A percentile compares a stretch with the other conserved stretches of the same genome.
Conservation (phyloP, 2,329 filamentous ascomycete genomes). For the Lasiodiplodia hormozganensis region DNA sequence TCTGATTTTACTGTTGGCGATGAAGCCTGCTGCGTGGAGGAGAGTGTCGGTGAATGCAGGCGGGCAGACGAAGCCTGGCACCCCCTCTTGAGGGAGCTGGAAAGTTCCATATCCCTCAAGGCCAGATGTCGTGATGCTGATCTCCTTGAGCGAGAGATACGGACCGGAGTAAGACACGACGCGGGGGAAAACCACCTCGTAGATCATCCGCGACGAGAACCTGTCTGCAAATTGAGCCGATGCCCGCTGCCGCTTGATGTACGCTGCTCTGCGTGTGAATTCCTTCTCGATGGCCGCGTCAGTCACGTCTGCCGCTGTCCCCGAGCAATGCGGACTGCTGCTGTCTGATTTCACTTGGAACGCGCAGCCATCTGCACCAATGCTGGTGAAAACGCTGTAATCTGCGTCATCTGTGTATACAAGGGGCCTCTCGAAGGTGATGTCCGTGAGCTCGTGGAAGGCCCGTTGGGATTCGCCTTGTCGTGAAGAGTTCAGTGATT, state of each 20-base stretch:
- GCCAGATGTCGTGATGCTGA: slow-evolving; percentile 36
- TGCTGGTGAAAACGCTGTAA: not conserved
- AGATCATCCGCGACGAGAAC: slow-evolving; percentile 37
- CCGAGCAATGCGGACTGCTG: slow-evolving; percentile 16
- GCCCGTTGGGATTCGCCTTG: not conserved
- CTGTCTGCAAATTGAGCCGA: slow-evolving; percentile 33
- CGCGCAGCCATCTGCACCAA: not conserved
- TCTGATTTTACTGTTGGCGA: slow-evolving; percentile 39
- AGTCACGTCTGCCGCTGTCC: not conserved
- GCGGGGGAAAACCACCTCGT: slow-evolving; percentile 42
- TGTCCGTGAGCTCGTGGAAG: slow-evolving; percentile 11
- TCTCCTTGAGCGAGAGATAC: slow-evolving; percentile 37
- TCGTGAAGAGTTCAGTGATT: not conserved
- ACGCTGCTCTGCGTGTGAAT: slow-evolving; percentile 1
- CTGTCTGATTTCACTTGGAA: slow-evolving; percentile 21
- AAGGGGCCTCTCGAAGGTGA: slow-evolving; percentile 23
- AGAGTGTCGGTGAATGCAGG: slow-evolving; percentile 42
- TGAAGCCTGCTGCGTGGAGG: slow-evolving; percentile 43
- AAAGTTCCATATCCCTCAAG: slow-evolving; percentile 24
- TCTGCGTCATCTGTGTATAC: slow-evolving; percentile 12
- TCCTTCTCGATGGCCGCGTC: not conserved
- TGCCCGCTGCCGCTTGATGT: slow-evolving; percentile 27
- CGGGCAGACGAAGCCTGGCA: slow-evolving; percentile 34
- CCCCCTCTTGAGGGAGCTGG: not conserved
- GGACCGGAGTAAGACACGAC: slow-evolving; percentile 39